Evolutionary conservation across 345 rosid species (phyloP).

Genomic region (Hypericum androsaemum): DNA sequence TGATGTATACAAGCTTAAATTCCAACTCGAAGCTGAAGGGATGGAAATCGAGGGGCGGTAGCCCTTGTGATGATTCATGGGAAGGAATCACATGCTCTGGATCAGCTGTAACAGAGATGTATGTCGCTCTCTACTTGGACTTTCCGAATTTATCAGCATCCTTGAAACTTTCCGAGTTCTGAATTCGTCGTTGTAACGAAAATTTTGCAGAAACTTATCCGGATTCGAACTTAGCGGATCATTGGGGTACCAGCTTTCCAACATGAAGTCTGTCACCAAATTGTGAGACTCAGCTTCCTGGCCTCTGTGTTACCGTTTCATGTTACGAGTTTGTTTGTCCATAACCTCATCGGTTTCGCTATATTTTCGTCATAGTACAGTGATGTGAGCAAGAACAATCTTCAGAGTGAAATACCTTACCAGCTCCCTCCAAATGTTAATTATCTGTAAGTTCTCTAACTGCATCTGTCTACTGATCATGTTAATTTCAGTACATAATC

Average conservation of each 20-base stretch:
- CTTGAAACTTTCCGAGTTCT: background rate
- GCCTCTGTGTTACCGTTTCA: conserved; percentile 2
- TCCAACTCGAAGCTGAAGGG: conserved; percentile 59
- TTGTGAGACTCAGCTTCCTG: conserved; percentile 43
- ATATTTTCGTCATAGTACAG: conserved; percentile 53
- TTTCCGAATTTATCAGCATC: background rate
- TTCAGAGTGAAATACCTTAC: conserved; percentile 68
- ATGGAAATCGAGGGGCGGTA: conserved; percentile 74
- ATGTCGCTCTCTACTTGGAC: background rate
- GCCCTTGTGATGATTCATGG: conserved; percentile 87
- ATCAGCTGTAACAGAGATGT: conserved; percentile 76
- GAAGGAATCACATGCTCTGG: conserved; percentile 80
- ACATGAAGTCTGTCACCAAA: conserved; percentile 70
- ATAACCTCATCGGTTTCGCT: conserved; percentile 15
- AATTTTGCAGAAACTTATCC: conserved; percentile 51
- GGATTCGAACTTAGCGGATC: conserved; percentile 71
- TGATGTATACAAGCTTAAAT: conserved; percentile 68
- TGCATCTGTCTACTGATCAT: too few relatives aligned
- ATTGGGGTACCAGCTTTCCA: conserved; percentile 71
- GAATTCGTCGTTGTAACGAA: background rate
- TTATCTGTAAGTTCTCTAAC: conserved; percentile 43
- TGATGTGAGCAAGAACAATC: conserved; percentile 86
- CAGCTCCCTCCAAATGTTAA: conserved; percentile 76
- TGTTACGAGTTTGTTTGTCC: conserved; percentile 5
- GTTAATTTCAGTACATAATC: too few relatives aligned